Conservation (phyloP, 2,329 filamentous ascomycete species). For the Pseudogymnoascus sp. region DNA sequence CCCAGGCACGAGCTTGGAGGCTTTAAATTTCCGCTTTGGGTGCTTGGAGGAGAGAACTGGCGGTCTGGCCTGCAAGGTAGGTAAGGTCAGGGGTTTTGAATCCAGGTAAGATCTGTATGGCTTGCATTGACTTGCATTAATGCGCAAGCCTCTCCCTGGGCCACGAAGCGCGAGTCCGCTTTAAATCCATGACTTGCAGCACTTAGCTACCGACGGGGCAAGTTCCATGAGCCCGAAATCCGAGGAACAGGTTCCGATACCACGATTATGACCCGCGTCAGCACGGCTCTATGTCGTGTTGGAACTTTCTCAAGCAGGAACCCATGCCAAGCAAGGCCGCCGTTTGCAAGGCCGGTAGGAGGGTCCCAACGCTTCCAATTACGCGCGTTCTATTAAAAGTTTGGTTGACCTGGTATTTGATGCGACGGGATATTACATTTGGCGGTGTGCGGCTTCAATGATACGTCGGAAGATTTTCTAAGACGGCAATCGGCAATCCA, state of each 20-base stretch:
- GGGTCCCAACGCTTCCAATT: not conserved
- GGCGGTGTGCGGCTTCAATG: slow-evolving; percentile 7
- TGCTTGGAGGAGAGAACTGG: slow-evolving; percentile 25
- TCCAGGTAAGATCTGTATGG: slow-evolving; percentile 14
- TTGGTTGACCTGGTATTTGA: slow-evolving; percentile 8
- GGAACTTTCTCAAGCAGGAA: slow-evolving; percentile 5
- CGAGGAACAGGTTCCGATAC: slow-evolving; percentile 2
- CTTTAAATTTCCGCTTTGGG: slow-evolving; percentile 4
- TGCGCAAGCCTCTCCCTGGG: slow-evolving; percentile 1
- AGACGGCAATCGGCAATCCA: not conserved
- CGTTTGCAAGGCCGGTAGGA: slow-evolving; percentile 3
- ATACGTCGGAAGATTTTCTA: slow-evolving; percentile 2
- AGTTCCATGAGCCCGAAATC: not conserved
- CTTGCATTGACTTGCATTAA: slow-evolving; percentile 10
- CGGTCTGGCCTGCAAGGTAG: slow-evolving; percentile 27
- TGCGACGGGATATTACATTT: slow-evolving; percentile 3
- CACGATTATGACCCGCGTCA: not conserved
- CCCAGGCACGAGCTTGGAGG: not conserved
- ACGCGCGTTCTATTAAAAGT: not conserved
- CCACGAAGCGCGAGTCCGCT: not conserved
- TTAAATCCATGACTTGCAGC: slow-evolving; percentile 3
- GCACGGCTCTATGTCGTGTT: not conserved
- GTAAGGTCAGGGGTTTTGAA: slow-evolving; percentile 20
- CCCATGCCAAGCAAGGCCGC: slow-evolving; percentile 4
- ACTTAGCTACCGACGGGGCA: not conserved